Percentiles rank a stretch among this genome's conserved stretches.
These are phyloP conservation scores for Cylindrotheca fusiformis DNA, from an alignment of 108 stramenopile genomes.

Conservation along the genomic window DNA sequence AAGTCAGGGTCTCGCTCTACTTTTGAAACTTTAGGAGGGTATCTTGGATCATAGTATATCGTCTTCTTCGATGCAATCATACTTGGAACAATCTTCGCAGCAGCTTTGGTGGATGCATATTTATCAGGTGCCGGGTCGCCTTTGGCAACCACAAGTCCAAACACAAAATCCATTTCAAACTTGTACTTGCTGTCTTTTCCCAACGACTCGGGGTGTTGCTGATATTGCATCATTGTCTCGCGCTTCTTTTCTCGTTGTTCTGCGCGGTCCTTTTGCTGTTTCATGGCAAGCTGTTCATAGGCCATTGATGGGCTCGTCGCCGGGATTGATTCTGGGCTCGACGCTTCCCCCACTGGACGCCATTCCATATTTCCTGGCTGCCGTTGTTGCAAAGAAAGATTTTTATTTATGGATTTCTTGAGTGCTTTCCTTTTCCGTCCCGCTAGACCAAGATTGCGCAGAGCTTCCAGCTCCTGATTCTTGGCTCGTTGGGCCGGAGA, in stretches of 20 bases:
- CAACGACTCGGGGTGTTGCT: neutral
- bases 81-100: neutral
- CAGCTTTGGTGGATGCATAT: neutral
- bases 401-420: neutral
- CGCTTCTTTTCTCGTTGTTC: neutral
- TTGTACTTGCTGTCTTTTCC: neutral
- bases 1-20: neutral
- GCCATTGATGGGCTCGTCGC: neutral
- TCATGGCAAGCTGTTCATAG: neutral
- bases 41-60: neutral
- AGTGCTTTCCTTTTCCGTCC: neutral
- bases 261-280: neutral
- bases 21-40: neutral
- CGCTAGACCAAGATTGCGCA: neutral
- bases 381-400: neutral
- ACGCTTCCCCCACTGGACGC: neutral
- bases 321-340: neutral
- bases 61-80: neutral
- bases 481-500: neutral
- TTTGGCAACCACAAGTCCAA: neutral
- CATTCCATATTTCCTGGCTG: neutral
- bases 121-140: neutral
- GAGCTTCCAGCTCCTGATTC: neutral
- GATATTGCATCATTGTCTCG: neutral
- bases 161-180: neutral